Evolutionary conservation across 768 basidiomycete species (phyloP).

Genomic region (Calocybe indica): DNA sequence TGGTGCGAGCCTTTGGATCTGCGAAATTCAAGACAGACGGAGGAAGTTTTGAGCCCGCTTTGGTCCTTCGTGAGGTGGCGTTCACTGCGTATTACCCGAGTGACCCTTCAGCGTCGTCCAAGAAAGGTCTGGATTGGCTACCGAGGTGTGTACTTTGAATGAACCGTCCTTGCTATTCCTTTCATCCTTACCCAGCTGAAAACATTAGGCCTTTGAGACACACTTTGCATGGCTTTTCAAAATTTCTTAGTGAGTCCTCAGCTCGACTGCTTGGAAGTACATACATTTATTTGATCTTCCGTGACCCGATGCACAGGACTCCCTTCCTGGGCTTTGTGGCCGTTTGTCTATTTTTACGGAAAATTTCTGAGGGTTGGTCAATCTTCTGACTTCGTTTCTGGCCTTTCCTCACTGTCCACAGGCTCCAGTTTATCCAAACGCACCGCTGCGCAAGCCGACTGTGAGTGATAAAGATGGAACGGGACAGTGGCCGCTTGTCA

Average conservation of each 20-base stretch:
- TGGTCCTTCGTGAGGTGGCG: conserved; percentile 54
- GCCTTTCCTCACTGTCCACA: conserved; percentile 12
- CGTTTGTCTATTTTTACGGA: conserved; percentile 47
- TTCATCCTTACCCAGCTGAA: neutral
- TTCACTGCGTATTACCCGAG: conserved; percentile 68
- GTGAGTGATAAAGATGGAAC: conserved; percentile 5
- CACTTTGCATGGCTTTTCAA: conserved; percentile 42
- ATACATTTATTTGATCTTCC: neutral
- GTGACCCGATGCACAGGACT: conserved; percentile 22
- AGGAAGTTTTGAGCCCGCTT: conserved; percentile 30
- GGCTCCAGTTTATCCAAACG: conserved; percentile 55
- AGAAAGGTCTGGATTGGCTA: conserved; percentile 50
- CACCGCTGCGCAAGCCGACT: conserved; percentile 42
- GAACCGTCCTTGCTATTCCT: neutral
- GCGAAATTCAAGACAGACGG: conserved; percentile 26
- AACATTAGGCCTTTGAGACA: conserved; percentile 34
- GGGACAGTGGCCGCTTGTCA: conserved; percentile 66
- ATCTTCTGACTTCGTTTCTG: neutral
- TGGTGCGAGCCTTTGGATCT: conserved; percentile 31
- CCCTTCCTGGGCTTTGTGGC: conserved; percentile 39
- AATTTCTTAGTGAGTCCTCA: conserved; percentile 36
- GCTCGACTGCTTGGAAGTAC: neutral
- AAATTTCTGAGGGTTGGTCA: conserved; percentile 36
- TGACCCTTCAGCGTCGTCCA: conserved; percentile 21
- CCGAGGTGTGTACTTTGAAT: conserved; percentile 34